phyloP scores from a whole-genome alignment of 23 red algal species.

The Cyanidiococcus yangmingshanensis region DNA sequence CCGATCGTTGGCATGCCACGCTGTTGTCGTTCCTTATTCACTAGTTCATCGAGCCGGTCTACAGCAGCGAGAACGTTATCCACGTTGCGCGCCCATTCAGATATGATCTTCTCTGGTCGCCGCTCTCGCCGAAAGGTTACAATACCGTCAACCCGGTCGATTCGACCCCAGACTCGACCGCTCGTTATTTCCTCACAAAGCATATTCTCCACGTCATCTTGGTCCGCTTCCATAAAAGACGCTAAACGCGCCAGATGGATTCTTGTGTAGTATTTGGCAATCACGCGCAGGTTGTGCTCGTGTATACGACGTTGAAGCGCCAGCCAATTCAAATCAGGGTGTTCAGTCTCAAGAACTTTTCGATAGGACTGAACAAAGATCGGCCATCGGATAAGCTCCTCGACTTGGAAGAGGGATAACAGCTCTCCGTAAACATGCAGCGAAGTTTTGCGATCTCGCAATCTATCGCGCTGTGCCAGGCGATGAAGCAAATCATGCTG shows the following conservation, averaged over 20 bases:
- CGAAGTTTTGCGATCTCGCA: slow-evolving; percentile 31
- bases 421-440: slow-evolving; percentile 45
- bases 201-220: slow-evolving; percentile 58
- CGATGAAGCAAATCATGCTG: slow-evolving; percentile 75
- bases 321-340: slow-evolving; percentile 43
- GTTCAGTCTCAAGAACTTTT: slow-evolving; percentile 23
- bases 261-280: slow-evolving; percentile 65
- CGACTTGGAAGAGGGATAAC: slow-evolving; percentile 61
- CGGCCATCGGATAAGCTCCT: slow-evolving; percentile 86
- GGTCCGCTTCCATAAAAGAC: slow-evolving; percentile 48
- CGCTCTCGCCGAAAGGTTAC: slow-evolving; percentile 62
- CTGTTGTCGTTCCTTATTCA: slow-evolving; percentile 51
- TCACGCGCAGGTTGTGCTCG: slow-evolving; percentile 97
- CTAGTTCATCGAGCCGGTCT: slow-evolving; percentile 69
- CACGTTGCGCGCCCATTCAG: slow-evolving; percentile 66
- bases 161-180: slow-evolving; percentile 76
- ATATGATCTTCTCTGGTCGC: slow-evolving; percentile 55
- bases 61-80: slow-evolving; percentile 57
- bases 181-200: slow-evolving; percentile 71
- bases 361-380: slow-evolving; percentile 44
- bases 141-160: slow-evolving; percentile 67
- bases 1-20: not conserved
- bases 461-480: slow-evolving; percentile 39
- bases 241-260: slow-evolving; percentile 58
- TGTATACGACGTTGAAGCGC: slow-evolving; percentile 58